Conservation (phyloP, 495 filamentous ascomycete genomes). For the Pyronema domesticum region DNA sequence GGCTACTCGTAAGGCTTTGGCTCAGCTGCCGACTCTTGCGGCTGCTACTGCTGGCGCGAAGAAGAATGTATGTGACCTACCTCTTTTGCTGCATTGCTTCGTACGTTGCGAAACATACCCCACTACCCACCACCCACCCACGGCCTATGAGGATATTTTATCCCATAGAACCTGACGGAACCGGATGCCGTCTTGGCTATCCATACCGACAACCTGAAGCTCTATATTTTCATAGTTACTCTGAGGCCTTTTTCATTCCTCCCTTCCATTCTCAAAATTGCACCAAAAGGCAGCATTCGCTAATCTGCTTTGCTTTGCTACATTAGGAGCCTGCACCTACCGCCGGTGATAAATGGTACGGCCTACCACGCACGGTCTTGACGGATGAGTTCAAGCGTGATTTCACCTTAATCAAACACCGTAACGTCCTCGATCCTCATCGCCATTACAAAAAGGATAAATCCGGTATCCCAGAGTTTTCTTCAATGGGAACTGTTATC, state of each 20-base stretch:
- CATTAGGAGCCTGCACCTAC: constrained; percentile 40
- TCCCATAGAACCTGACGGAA: constrained; percentile 24
- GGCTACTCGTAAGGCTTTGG: neutral
- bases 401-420: constrained; percentile 71
- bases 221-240: constrained; percentile 91
- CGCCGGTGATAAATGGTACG: constrained; percentile 56
- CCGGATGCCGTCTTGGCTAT: constrained; percentile 39
- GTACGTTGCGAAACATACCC: neutral
- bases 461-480: constrained; percentile 52
- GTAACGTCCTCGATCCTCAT: constrained; percentile 73
- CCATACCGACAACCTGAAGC: constrained; percentile 21
- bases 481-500: constrained; percentile 73
- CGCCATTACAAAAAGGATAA: constrained; percentile 79
- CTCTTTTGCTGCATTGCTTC: neutral
- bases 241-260: constrained; percentile 39
- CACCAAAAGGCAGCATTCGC: neutral
- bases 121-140: neutral
- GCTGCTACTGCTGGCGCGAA: neutral
- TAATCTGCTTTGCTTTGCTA: constrained; percentile 1
- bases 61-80: neutral
- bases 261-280: constrained; percentile 8
- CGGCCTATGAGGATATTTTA: constrained; percentile 51
- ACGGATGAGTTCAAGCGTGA: constrained; percentile 68
- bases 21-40: neutral
- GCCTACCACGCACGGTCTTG: constrained; percentile 64